Conservation (phyloP, 805 yeast genomes). For the Scheffersomyces spartinae region DNA sequence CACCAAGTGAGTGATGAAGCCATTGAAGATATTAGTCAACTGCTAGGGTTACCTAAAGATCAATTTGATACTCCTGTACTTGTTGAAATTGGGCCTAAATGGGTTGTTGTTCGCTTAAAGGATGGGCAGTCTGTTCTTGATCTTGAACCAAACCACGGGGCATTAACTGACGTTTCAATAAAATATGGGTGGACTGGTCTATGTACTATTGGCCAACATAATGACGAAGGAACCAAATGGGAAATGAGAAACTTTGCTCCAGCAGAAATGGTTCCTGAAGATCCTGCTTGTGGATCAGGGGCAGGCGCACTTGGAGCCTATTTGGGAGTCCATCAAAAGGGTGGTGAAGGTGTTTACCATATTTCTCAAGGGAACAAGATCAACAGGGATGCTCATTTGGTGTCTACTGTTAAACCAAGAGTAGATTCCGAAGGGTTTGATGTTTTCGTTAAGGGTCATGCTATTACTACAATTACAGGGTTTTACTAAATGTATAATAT, state of each 20-base stretch:
- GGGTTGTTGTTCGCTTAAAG: constrained; percentile 28
- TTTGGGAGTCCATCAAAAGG: constrained; percentile 5
- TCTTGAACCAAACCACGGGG: constrained; percentile 17
- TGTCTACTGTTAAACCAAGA: too few species aligned
- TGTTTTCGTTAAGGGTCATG: too few species aligned
- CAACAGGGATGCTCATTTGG: too few species aligned
- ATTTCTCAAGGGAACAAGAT: not conserved
- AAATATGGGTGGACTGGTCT: constrained; percentile 19
- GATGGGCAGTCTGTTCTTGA: constrained; percentile 18
- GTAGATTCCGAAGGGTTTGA: too few species aligned
- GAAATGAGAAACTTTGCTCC: constrained; percentile 36
- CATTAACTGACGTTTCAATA: constrained; percentile 9
- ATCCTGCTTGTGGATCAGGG: constrained; percentile 47
- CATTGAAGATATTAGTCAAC: constrained; percentile 3
- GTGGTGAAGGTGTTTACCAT: constrained; percentile 1
- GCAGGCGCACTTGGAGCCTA: constrained; percentile 18
- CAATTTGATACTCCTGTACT: constrained; percentile 11
- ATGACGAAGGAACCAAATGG: constrained; percentile 8
- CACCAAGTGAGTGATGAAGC: constrained; percentile 4
- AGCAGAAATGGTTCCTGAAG: constrained; percentile 25
- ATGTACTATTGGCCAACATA: constrained; percentile 27
- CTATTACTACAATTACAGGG: too few species aligned
- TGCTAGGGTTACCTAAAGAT: constrained; percentile 4
- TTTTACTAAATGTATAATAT: too few species aligned
- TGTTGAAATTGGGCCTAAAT: constrained; percentile 34